Evolutionary conservation across 1,284 basidiomycete genomes (phyloP).

Genomic region (Puccinia brachypodii): DNA sequence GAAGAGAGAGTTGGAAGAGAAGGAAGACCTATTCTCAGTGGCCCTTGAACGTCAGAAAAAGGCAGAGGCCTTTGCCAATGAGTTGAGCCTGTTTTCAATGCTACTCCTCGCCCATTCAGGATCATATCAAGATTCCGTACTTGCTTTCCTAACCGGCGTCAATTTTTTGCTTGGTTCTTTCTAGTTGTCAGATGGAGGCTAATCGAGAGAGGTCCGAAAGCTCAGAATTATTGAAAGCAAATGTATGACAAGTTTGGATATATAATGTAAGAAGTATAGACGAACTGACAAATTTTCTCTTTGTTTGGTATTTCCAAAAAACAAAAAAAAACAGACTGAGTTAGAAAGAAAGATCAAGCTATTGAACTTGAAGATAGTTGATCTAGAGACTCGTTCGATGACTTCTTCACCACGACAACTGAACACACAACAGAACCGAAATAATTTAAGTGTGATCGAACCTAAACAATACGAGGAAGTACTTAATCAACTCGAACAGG

Average conservation of each 20-base stretch:
- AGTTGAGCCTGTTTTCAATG: constrained; percentile 54
- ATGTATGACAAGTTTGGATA: constrained; percentile 61
- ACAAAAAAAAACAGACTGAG: constrained; percentile 65
- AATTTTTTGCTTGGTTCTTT: not conserved
- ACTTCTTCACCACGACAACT: constrained; percentile 64
- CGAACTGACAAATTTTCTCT: not conserved
- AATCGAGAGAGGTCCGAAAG: constrained; percentile 74
- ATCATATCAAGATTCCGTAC: no score
- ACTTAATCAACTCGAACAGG: constrained; percentile 65
- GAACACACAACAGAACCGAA: constrained; percentile 23
- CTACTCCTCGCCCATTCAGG: not conserved
- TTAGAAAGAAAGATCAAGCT: constrained; percentile 80
- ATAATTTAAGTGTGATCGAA: constrained; percentile 58
- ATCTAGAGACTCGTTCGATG: constrained; percentile 75
- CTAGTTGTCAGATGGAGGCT: constrained; percentile 67
- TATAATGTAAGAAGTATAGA: constrained; percentile 42
- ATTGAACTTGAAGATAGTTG: constrained; percentile 73
- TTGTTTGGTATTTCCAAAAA: no score
- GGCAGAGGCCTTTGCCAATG: constrained; percentile 71
- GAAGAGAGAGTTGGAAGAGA: constrained; percentile 73
- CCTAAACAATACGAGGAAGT: constrained; percentile 71
- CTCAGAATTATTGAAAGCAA: constrained; percentile 71
- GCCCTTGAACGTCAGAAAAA: constrained; percentile 76
- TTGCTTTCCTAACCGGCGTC: not conserved
- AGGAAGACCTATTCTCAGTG: constrained; percentile 70